Evolutionary conservation across 495 filamentous ascomycete genomes (phyloP).

Genomic region (Penicillium macrosclerotiorum): DNA sequence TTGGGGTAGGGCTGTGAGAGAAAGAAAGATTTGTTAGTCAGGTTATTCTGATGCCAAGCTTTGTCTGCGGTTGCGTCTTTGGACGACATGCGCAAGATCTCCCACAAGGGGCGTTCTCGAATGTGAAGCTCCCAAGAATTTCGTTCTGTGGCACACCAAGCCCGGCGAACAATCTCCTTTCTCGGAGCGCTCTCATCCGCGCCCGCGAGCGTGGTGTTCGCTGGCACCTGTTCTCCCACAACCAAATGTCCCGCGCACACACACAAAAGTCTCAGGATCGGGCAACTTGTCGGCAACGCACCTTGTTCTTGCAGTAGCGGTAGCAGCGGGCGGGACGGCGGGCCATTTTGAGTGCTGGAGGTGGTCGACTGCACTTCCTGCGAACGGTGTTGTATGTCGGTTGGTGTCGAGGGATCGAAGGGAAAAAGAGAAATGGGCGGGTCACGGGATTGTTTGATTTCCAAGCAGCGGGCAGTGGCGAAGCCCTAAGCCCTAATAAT

Average conservation of each 20-base stretch:
- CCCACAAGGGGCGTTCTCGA: too few species aligned
- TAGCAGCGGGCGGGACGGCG: constrained; percentile 98
- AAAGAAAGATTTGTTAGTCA: constrained; percentile 27
- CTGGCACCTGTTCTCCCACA: constrained; percentile 25
- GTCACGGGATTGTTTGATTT: constrained; percentile 49
- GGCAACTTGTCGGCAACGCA: constrained; percentile 47
- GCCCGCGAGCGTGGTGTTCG: constrained; percentile 11
- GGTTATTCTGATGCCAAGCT: constrained; percentile 10
- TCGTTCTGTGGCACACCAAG: neutral
- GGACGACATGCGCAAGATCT: too few species aligned
- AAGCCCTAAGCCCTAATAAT: constrained; percentile 46
- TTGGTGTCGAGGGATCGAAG: constrained; percentile 38
- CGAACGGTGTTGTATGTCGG: constrained; percentile 44
- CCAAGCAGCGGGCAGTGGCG: constrained; percentile 49
- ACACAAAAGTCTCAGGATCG: constrained; percentile 33
- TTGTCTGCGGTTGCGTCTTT: too few species aligned
- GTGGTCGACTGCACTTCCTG: constrained; percentile 54
- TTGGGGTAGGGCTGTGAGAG: constrained; percentile 93
- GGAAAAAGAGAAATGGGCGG: constrained; percentile 32
- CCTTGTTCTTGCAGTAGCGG: constrained; percentile 99
- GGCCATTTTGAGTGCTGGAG: constrained; percentile 84
- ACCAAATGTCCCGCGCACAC: constrained; percentile 29
- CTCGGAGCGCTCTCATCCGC: neutral
- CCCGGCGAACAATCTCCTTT: neutral
- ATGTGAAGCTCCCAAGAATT: neutral